Evolutionary conservation across 2,329 filamentous ascomycete genomes (phyloP), one percentile per base, ranked within the genome.

Genomic region (Plenodomus biglobosus): DNA sequence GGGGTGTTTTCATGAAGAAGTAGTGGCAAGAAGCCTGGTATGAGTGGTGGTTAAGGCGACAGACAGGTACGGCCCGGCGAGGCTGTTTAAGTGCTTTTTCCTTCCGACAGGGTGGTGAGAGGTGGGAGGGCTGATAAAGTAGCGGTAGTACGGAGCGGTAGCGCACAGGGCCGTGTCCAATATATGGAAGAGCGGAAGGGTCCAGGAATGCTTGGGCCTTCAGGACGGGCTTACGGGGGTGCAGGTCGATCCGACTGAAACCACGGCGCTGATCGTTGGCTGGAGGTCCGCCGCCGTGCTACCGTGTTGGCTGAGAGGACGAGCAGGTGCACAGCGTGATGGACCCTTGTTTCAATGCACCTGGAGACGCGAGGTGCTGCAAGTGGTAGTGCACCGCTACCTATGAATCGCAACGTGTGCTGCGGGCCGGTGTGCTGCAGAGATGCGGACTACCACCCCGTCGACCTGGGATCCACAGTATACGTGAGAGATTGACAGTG

Each of bases 121-220:
- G 44, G 45, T 42, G 46, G 38, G 36, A 42, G 38, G 16, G 40
- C 48, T 45, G 24, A 45, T 20, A 38, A 52, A 46, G 46, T 51
- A 47, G 43, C 44, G n/a, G 52, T 44, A 34, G 27, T 48, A 44
- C 44, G 38, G 52, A 40, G 51, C 48, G 53, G 46, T 36, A 55
- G 50, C 43, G 55, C 50, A 59, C 53, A 64, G 49, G 50, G 61
- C 58, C 56, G 55, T 46, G 56, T 58, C 55, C 52, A 64, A 61
- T 67, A 64, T 68, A 67, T 65, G 58, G 62, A 46, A 62, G 58
- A 62, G 62, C 58, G 60, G 59, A 55, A 67, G 55, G 55, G 56
- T 52, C 55, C 55, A 55, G 59, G 62, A 65, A 65, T 61, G 64
- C 62, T 64, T 63, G 59, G 52, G 49, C 34, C 44, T 44, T 40